A percentile compares a stretch with the other conserved stretches of the same genome.
Evolutionary conservation across 345 rosid species (phyloP).

Genomic region (Citrus cavaleriei): DNA sequence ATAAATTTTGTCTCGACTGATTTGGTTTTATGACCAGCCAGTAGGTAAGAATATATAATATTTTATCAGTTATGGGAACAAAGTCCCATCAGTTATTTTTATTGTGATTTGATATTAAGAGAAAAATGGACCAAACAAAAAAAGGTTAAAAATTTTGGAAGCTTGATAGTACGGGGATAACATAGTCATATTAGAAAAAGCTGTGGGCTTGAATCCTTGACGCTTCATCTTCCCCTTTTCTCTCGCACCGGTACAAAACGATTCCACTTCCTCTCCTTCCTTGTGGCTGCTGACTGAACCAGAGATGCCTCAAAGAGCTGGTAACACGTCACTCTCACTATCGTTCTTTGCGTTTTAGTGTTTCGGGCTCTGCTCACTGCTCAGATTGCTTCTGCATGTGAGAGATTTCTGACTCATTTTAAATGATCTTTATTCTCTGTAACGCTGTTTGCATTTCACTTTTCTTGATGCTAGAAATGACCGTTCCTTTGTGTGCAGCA

Average conservation of each 20-base stretch:
- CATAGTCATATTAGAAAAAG: conserved; percentile 10
- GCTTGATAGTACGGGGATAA: not conserved
- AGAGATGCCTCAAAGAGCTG: conserved; percentile 7
- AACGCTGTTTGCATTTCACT: not conserved
- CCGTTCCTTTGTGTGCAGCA: not conserved
- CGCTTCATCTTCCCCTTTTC: conserved; percentile 4
- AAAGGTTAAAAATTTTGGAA: not conserved
- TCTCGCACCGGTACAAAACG: conserved; percentile 17
- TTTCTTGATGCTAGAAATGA: not conserved
- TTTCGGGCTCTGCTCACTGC: conserved; percentile 10
- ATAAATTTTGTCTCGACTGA: too few species aligned
- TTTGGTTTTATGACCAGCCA: too few species aligned
- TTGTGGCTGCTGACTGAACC: conserved; percentile 12
- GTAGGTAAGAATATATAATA: too few species aligned
- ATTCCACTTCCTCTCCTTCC: conserved; percentile 9
- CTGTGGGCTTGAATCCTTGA: not conserved
- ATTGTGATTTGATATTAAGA: too few species aligned
- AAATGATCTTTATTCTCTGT: not conserved
- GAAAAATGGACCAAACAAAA: too few species aligned
- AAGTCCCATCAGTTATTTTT: too few species aligned
- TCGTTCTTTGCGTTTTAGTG: not conserved
- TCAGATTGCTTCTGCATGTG: conserved; percentile 3
- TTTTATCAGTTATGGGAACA: too few species aligned
- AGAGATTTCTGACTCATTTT: conserved; percentile 4
- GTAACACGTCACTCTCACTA: conserved; percentile 23